Base-by-base conservation (phyloP, 2,329 filamentous ascomycete species). In the Aspergillus vadensis region DNA sequence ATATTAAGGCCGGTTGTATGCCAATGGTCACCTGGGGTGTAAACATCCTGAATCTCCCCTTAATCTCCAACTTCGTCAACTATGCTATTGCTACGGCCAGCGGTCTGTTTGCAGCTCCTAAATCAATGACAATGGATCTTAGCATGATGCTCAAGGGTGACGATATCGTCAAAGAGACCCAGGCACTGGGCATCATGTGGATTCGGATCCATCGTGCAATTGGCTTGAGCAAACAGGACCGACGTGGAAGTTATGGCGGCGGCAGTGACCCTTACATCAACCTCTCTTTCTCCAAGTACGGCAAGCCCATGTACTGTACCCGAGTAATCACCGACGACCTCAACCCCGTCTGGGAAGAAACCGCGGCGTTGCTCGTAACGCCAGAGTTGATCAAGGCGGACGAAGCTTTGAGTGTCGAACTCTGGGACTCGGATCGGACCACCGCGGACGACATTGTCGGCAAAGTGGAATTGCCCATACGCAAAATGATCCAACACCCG, bases 21-120 rank as follows among this genome's bases (percentile, higher is more conserved):
- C 95, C 95, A 0, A 95, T 98, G 89, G 77, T 97, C n/a, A 87
- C 95, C 73, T 89, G 87, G 65, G 94, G 92, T 2, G 88, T 96
- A 62, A 98, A 98, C 67, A 87, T 98, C 49, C 81, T 98, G 25
- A 97, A 98, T 68, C 80, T 98, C 9, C 94, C 94, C 0, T 76
- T 98, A 39, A 97, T 98, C 69, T 96, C 91, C 14, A 96, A 96
- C 70, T 98, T 99, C 72, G 94, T 97, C 76, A 97, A 97, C 77
- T 97, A 93, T 79, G 92, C 94, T 5, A 96, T 98, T 68, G 88
- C 88, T 39, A 88, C 95, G 0, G 92, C 93, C 0, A 90, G 90
- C 2, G 90, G 88, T 72, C 90, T 97, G 85, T 97, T 97, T 65
- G 92, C 97, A 25, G 94, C 94, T 2, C 94, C 94, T 8, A 97